phyloP scores from a whole-genome alignment of 73 alveolate species.

The Tetrahymena borealis region DNA sequence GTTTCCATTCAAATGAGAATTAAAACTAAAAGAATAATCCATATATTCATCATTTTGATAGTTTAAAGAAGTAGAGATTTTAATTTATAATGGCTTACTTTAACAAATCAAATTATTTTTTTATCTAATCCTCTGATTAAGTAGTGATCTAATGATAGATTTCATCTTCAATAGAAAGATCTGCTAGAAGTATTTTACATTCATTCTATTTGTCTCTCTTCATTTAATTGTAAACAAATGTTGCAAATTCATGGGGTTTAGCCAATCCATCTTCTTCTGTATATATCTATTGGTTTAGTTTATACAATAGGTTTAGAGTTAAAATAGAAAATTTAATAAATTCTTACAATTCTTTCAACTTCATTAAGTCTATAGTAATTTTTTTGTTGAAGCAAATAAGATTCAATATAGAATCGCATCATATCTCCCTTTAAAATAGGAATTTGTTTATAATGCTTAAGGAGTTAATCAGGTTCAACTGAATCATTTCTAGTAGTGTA shows the following conservation, averaged over 20 bases:
- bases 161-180: not conserved
- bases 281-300: not conserved
- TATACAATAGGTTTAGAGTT: not conserved
- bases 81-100: no score
- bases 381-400: not conserved
- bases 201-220: not conserved
- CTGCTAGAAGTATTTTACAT: not conserved
- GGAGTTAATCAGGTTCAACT: not conserved
- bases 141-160: not conserved
- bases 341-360: not conserved
- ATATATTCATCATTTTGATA: no score
- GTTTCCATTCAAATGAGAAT: no score
- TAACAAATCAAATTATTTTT: not conserved
- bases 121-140: not conserved
- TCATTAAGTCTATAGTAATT: not conserved
- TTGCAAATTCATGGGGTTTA: not conserved
- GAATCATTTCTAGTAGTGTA: not conserved
- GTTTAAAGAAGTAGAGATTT: no score
- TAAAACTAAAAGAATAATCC: no score
- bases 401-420: not conserved
- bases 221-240: not conserved
- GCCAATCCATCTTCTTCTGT: not conserved
- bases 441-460: not conserved
- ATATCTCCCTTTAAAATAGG: not conserved
- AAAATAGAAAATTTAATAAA: not conserved